phyloP scores from a whole-genome alignment of 768 basidiomycete species.

The Russula dissimulans region DNA sequence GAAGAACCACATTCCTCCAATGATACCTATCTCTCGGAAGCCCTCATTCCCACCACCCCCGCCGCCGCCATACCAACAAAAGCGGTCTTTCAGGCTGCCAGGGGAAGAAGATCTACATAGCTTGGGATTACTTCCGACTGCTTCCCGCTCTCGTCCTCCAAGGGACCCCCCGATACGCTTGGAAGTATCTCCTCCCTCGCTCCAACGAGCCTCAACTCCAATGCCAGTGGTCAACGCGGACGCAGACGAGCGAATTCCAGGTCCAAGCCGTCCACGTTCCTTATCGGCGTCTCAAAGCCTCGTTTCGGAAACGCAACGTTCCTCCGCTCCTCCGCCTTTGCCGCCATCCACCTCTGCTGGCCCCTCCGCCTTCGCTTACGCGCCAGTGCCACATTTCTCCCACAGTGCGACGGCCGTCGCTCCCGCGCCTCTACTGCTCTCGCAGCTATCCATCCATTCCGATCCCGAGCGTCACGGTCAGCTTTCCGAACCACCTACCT shows the following conservation, averaged over 20 bases:
- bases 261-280: not conserved
- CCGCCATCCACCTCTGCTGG: not conserved
- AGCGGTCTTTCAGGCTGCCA: not conserved
- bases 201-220: not conserved
- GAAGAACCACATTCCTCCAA: not conserved
- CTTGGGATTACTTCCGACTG: not conserved
- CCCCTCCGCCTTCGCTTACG: not conserved
- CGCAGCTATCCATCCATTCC: not conserved
- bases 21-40: not conserved
- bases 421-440: not conserved
- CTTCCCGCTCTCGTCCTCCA: not conserved
- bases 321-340: not conserved
- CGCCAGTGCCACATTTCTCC: not conserved
- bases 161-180: not conserved
- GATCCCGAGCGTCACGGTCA: not conserved
- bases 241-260: not conserved
- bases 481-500: not conserved
- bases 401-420: not conserved
- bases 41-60: slow-evolving; percentile 3
- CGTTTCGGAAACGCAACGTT: not conserved
- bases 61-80: not conserved
- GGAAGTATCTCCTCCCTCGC: not conserved
- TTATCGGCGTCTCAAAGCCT: not conserved
- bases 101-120: not conserved
- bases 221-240: not conserved